Percentiles rank a stretch among this genome's conserved stretches.
Conservation (phyloP, 805 yeast species). For the Barnettozyma sp. region DNA sequence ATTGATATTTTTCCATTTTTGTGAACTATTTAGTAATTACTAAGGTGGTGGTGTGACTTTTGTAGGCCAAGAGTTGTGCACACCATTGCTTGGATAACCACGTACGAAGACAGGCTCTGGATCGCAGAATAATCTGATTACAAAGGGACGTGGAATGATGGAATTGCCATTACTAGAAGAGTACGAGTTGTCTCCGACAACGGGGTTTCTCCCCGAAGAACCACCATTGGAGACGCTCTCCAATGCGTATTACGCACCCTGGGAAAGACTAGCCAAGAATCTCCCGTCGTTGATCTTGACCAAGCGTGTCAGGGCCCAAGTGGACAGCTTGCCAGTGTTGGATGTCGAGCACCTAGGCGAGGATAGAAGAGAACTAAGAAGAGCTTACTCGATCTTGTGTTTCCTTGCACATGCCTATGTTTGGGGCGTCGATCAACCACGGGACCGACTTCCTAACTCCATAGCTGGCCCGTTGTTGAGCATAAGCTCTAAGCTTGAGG, state of each 20-base stretch:
- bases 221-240: conserved; percentile 58
- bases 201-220: conserved; percentile 75
- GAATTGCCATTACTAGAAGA: conserved; percentile 47
- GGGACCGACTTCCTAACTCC: conserved; percentile 55
- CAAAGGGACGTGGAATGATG: no score
- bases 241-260: conserved; percentile 55
- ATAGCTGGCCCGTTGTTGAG: conserved; percentile 65
- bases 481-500: conserved; percentile 50
- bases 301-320: conserved; percentile 48
- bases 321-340: conserved; percentile 60
- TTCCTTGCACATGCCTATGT: conserved; percentile 84
- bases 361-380: conserved; percentile 48
- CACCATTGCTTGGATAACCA: no score
- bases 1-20: no score
- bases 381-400: conserved; percentile 77
- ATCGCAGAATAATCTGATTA: no score
- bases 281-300: conserved; percentile 72
- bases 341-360: conserved; percentile 34
- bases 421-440: conserved; percentile 69
- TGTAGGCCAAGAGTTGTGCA: no score
- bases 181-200: conserved; percentile 60
- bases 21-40: no score
- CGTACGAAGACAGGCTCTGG: no score
- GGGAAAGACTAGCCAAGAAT: conserved; percentile 66
- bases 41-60: no score